Base-by-base conservation (phyloP, 345 rosid genomes). In the Mangifera indica region DNA sequence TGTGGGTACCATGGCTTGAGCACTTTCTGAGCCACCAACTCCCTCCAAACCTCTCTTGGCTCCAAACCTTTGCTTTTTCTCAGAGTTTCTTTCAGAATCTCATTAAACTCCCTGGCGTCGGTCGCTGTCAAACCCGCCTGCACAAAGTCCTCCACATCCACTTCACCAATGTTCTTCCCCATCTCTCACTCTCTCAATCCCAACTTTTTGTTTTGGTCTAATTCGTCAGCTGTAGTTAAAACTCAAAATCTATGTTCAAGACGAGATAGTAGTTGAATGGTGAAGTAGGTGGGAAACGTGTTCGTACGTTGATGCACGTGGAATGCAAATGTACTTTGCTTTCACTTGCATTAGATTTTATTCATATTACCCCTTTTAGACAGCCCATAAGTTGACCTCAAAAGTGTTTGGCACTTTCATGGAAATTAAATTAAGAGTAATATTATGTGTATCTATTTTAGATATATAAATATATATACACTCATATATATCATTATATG, bases 1-100 rank as follows among this genome's bases (percentile, higher is more conserved):
- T 91, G 93, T 3, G 97, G 92, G 69, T 87, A 84, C 73, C 83
- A 84, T n/a, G 98, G 98, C 79, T 80, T 87, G 0, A 92, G 78
- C 67, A 85, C 74, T 75, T 77, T 76, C 62, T 69, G 72, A 61
- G 45, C 79, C 66, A 89, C 82, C 78, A 92, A 58, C 74, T 69
- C 76, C 42, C 77, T 65, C 98, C 98, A 92, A 63, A 90, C 78
- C 69, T 84, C 86, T 73, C 82, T 85, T 42, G 85, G 87, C 52
- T 85, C 93, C 51, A 29, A 57, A 48, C 62, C 74, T 68, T 66
- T 57, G n/a, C 52, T 59, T 22, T 10, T 63, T 54, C 71, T 57
- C 17, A 84, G 54, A 49, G 80, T 83, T 59, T 77, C 77, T 58
- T 44, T 76, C 20, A 88, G 74, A 29, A 72, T 49, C 70, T 46